Evolutionary conservation across 441 rosid genomes (phyloP).

Genomic region (Brassica balearica): DNA sequence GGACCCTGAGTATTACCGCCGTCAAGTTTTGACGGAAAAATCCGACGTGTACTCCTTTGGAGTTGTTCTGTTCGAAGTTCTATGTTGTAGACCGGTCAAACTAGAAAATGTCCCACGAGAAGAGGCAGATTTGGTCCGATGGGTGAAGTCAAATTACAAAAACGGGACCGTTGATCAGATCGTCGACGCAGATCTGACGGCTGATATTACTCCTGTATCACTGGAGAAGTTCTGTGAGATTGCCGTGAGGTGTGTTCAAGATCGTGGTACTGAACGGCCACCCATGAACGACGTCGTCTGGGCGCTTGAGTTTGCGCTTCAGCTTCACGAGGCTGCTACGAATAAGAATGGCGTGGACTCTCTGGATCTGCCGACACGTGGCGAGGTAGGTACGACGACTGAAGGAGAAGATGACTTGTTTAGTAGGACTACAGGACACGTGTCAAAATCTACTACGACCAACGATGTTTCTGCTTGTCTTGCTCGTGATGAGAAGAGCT

Average conservation of each 20-base stretch:
- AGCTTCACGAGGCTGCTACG: neutral
- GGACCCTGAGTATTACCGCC: slow-evolving; percentile 4
- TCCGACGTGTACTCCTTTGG: slow-evolving; percentile 1
- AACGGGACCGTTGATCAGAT: neutral
- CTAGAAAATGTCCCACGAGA: neutral
- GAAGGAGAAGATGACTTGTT: neutral
- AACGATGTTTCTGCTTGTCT: neutral
- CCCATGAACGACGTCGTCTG: neutral
- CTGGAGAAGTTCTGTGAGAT: slow-evolving; percentile 4
- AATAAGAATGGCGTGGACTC: neutral
- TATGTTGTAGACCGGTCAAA: neutral
- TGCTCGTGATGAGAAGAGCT: slow-evolving; percentile 5
- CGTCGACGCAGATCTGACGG: neutral
- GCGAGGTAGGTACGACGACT: neutral
- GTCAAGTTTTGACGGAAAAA: neutral
- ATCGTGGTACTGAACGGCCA: slow-evolving; percentile 2
- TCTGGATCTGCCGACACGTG: neutral
- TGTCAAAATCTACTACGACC: neutral
- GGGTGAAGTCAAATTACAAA: neutral
- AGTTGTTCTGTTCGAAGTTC: slow-evolving; percentile 1
- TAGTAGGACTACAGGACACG: slow-evolving; percentile 1
- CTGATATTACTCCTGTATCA: neutral
- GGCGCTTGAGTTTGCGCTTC: slow-evolving; percentile 5
- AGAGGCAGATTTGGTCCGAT: neutral
- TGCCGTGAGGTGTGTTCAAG: neutral